Percentiles rank a stretch among this genome's conserved stretches.
These are phyloP conservation scores for Metschnikowia anglica DNA, from an alignment of 805 yeast species.

Conservation along the genomic window DNA sequence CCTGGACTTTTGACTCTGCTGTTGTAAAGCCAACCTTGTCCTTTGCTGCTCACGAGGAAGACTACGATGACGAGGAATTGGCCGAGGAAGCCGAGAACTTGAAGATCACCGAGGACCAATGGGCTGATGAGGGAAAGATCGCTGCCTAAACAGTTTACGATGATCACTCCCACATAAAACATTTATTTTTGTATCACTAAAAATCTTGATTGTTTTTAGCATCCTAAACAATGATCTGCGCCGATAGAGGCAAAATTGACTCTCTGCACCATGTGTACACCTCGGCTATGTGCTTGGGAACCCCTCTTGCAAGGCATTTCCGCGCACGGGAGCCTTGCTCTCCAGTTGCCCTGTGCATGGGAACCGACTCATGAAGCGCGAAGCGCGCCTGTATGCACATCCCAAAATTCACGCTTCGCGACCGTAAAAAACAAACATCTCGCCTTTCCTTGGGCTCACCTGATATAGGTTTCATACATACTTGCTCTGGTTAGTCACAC, in stretches of 20 bases:
- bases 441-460: neutral
- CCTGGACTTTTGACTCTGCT: conserved; percentile 96
- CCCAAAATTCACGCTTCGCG: conserved; percentile 6
- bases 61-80: conserved; percentile 45
- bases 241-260: neutral
- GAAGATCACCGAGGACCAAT: conserved; percentile 39
- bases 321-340: neutral
- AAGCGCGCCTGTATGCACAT: conserved; percentile 1
- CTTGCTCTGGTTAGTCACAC: too few relatives aligned
- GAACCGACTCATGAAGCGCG: too few relatives aligned
- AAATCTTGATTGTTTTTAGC: neutral
- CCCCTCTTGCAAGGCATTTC: neutral
- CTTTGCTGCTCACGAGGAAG: conserved; percentile 54
- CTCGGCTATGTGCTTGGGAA: neutral
- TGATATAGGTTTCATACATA: too few relatives aligned
- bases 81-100: conserved; percentile 46
- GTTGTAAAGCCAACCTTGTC: conserved; percentile 88
- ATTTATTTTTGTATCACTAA: conserved; percentile 1
- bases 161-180: neutral
- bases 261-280: neutral
- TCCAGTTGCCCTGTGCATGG: neutral
- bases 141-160: conserved; percentile 11
- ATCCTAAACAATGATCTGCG: too few relatives aligned
- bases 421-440: conserved; percentile 3
- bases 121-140: conserved; percentile 21